Percentiles rank a stretch among this genome's conserved stretches.
Evolutionary conservation across 305 asterid species (phyloP).

Genomic region (Plantago lanceolata): DNA sequence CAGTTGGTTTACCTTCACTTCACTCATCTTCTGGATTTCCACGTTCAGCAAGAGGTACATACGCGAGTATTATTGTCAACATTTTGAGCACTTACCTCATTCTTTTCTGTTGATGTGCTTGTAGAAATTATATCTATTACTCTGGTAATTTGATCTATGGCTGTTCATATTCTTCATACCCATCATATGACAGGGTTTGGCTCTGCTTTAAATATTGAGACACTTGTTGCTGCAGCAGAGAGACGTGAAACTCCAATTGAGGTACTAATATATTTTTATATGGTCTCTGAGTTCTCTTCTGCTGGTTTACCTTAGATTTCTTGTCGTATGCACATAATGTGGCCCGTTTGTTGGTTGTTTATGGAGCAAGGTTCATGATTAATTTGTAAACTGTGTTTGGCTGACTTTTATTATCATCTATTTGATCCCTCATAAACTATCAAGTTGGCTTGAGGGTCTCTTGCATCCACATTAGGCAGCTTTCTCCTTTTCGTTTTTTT

Average conservation of each 20-base stretch:
- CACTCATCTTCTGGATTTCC: constrained; percentile 59
- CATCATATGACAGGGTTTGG: constrained; percentile 65
- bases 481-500: neutral
- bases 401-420: neutral
- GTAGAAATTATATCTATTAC: too few species aligned
- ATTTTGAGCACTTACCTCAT: constrained; percentile 11
- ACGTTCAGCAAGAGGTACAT: constrained; percentile 58
- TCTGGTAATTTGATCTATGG: constrained; percentile 17
- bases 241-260: constrained; percentile 89
- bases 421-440: neutral
- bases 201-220: constrained; percentile 92
- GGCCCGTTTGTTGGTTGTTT: constrained; percentile 9
- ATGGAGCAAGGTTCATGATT: constrained; percentile 5
- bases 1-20: constrained; percentile 40
- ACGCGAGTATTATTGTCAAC: constrained; percentile 53
- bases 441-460: neutral
- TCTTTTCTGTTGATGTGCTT: neutral
- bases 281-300: constrained; percentile 14
- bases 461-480: neutral
- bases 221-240: constrained; percentile 99
- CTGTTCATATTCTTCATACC: neutral
- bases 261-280: constrained; percentile 36
- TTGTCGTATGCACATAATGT: neutral
- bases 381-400: constrained; percentile 3
- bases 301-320: constrained; percentile 17